Base-by-base conservation (phyloP, 2,329 filamentous ascomycete genomes). In the Aureobasidium lini region DNA sequence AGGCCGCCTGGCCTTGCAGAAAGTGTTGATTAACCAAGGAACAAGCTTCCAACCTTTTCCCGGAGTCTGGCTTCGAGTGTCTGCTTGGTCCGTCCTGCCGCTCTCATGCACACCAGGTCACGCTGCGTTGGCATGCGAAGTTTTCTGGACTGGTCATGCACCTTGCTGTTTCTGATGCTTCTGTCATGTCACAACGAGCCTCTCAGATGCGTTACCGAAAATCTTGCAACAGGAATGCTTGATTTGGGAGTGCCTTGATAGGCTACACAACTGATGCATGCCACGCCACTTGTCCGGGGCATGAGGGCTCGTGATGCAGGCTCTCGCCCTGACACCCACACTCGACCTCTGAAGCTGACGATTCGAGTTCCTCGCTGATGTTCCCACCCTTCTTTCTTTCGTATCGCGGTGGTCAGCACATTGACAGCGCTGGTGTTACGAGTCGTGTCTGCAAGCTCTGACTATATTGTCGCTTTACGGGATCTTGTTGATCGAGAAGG, bases 281-380 rank as follows among this genome's bases (percentile, higher is more conserved):
- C 34, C 46, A 59, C 47, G 57, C 57, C 57, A 59, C 57, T 46
- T 52, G 29, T 39, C 32, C 46, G 37, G 57, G 46, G 54, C 57
- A 44, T 42, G 46, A 50, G 36, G 46, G 37, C 57, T 59, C 57
- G 57, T 59, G 57, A 59, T 59, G 47, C 57, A 46, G 37, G 47
- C 29, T 44, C 31, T 49, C 56, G 32, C 37, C 56, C 36, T 40
- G 29, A 44, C 54, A 57, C 54, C 43, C 54, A 57, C 54, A 44
- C 54, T 32, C 31, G n/a, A 18, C 29, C 18, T 58, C 18, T 44
- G 28, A 42, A 40, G 36, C 46, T 48, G 43, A 48, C 56, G 16
- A 29, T 43, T 37, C 56, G 11, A 40, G 37, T 28, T 58, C 9
- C 34, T 48, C 23, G 43, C 29, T 49, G 43, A 31, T 36, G 44